Evolutionary conservation across 2,329 filamentous ascomycete species (phyloP).

Genomic region (Ascosphaera pollenicola): DNA sequence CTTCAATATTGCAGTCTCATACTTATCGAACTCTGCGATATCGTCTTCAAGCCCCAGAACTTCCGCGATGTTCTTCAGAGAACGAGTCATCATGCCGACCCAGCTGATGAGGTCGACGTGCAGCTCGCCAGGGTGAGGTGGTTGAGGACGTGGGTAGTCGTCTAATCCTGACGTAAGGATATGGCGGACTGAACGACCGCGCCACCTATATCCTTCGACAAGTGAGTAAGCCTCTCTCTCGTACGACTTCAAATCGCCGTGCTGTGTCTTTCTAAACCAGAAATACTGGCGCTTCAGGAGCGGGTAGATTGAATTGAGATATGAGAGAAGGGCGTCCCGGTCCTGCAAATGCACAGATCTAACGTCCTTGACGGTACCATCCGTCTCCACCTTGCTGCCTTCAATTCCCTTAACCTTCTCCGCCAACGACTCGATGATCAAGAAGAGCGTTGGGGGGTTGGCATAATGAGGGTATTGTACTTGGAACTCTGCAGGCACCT

Average conservation of each 20-base stretch:
- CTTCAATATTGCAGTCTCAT: constrained; percentile 52
- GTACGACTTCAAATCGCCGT: constrained; percentile 74
- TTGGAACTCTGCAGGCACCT: constrained; percentile 83
- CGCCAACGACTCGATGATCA: constrained; percentile 67
- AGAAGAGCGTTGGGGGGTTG: constrained; percentile 86
- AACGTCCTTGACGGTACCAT: constrained; percentile 15
- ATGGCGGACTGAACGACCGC: constrained; percentile 67
- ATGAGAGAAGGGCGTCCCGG: constrained; percentile 42
- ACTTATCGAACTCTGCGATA: constrained; percentile 45
- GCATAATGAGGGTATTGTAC: constrained; percentile 94
- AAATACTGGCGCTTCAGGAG: constrained; percentile 72
- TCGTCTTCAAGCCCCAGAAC: constrained; percentile 60
- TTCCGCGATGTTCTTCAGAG: constrained; percentile 58
- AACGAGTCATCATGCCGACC: constrained; percentile 90
- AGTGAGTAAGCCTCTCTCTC: constrained; percentile 70
- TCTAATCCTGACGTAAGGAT: constrained; percentile 86
- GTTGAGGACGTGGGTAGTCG: constrained; percentile 84
- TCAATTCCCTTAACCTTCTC: constrained; percentile 40
- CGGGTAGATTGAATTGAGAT: constrained; percentile 60
- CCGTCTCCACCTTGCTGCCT: constrained; percentile 12
- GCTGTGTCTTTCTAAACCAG: constrained; percentile 89
- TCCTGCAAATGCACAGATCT: constrained; percentile 46
- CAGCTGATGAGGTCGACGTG: constrained; percentile 89
- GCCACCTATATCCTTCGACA: constrained; percentile 92
- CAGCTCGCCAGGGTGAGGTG: constrained; percentile 85